Evolutionary conservation across 108 stramenopile genomes (phyloP).

Genomic region (Fragilariopsis cylindrus): DNA sequence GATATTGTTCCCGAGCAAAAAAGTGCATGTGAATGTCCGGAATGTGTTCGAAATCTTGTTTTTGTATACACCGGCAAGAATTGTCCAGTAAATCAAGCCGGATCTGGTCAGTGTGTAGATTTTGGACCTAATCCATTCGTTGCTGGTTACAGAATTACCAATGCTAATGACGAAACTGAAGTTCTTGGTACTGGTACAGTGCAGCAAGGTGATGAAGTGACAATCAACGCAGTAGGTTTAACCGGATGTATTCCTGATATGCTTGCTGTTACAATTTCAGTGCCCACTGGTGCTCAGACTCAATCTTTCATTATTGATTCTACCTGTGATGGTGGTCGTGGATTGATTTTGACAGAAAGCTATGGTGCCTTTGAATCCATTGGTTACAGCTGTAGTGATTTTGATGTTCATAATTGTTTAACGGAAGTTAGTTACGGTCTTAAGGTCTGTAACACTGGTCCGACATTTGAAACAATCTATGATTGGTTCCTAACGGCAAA

Average conservation of each 20-base stretch:
- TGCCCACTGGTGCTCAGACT: background rate
- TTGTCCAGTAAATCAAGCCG: slow-evolving; percentile 1
- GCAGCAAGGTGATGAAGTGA: background rate
- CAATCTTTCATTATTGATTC: slow-evolving; percentile 26
- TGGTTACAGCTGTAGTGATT: slow-evolving; percentile 29
- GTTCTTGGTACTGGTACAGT: slow-evolving; percentile 7
- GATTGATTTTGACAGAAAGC: slow-evolving; percentile 14
- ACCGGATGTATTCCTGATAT: slow-evolving; percentile 23
- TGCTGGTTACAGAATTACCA: slow-evolving; percentile 18
- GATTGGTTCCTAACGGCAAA: slow-evolving; percentile 8
- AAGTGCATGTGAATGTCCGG: slow-evolving; percentile 10
- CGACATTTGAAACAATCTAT: slow-evolving; percentile 10
- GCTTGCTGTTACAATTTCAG: slow-evolving; percentile 13
- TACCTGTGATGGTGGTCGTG: slow-evolving; percentile 27
- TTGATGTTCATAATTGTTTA: slow-evolving; percentile 26
- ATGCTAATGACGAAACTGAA: slow-evolving; percentile 3
- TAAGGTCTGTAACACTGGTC: slow-evolving; percentile 22
- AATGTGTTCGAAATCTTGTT: slow-evolving; percentile 15
- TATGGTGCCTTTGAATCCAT: slow-evolving; percentile 26
- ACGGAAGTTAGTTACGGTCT: slow-evolving; percentile 16
- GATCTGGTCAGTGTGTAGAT: slow-evolving; percentile 1
- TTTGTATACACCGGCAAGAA: slow-evolving; percentile 25
- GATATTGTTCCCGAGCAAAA: slow-evolving; percentile 5
- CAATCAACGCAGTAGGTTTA: background rate
- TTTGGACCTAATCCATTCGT: background rate